Conservation (phyloP, 139 green algal genomes). For the Micractinium sp. region DNA sequence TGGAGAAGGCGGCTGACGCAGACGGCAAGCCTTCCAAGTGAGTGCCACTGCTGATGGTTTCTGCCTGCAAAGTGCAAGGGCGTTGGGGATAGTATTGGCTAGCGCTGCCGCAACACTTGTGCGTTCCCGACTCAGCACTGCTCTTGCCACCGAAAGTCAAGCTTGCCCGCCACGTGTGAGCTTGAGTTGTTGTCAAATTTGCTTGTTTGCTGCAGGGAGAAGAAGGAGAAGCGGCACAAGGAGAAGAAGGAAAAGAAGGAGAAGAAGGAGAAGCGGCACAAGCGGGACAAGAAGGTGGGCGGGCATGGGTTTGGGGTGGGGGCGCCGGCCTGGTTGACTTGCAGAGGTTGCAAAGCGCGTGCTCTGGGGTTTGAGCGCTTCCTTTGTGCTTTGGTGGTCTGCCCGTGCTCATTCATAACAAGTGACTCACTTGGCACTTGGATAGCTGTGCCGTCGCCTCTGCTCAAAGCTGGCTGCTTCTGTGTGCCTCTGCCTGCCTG, state of each 20-base stretch:
- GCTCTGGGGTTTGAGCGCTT: too few species aligned
- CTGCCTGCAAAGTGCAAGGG: too few species aligned
- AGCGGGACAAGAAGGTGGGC: constrained; percentile 25
- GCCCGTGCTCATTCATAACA: too few species aligned
- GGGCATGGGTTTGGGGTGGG: neutral
- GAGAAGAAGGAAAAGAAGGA: constrained; percentile 33
- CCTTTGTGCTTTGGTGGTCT: neutral
- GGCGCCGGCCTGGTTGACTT: neutral
- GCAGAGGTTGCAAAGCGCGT: too few species aligned
- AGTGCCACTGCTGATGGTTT: neutral
- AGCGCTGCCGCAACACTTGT: too few species aligned
- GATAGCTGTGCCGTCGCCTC: neutral
- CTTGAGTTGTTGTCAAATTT: neutral
- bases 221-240: constrained; percentile 38
- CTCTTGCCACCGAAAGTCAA: neutral
- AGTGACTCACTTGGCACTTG: too few species aligned
- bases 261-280: constrained; percentile 38
- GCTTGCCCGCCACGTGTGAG: neutral
- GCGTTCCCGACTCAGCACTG: too few species aligned
- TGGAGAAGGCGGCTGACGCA: neutral
- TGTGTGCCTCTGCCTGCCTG: neutral
- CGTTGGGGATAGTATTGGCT: too few species aligned
- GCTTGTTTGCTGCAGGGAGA: neutral
- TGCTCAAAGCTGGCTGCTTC: neutral
- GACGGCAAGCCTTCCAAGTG: neutral